Evolutionary conservation across 495 filamentous ascomycete species (phyloP).

Genomic region (Neurospora sp.): DNA sequence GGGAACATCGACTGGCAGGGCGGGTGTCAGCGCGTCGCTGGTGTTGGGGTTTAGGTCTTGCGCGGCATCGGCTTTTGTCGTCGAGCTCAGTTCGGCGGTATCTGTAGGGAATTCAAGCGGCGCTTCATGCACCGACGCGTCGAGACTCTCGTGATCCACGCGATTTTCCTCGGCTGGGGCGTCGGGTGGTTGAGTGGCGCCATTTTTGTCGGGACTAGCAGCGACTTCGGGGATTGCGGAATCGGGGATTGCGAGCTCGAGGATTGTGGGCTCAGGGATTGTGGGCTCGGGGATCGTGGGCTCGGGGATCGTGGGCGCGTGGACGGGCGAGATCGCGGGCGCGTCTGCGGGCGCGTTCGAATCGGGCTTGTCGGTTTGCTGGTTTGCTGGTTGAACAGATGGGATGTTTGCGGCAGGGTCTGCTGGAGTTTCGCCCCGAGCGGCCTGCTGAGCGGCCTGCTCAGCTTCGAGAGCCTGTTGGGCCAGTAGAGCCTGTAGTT

Average conservation of each 20-base stretch:
- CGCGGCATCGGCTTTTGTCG: not conserved
- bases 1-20: not conserved
- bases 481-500: not conserved
- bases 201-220: constrained; percentile 10
- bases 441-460: not conserved
- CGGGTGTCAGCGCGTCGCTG: not conserved
- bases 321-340: not conserved
- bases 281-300: not conserved
- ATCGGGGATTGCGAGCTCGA: not conserved
- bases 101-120: not conserved
- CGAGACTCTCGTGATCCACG: not conserved
- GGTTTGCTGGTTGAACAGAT: not conserved
- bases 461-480: not conserved
- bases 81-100: not conserved
- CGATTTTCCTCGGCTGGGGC: not conserved
- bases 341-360: not conserved
- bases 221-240: not conserved
- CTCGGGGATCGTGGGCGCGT: constrained; percentile 7
- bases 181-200: not conserved
- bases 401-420: not conserved
- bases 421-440: not conserved
- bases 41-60: not conserved
- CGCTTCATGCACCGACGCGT: not conserved
- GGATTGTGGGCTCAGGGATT: not conserved
- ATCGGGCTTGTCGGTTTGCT: not conserved